Base-by-base conservation (phyloP, 768 basidiomycete genomes). In the Mycena rebaudengoi region DNA sequence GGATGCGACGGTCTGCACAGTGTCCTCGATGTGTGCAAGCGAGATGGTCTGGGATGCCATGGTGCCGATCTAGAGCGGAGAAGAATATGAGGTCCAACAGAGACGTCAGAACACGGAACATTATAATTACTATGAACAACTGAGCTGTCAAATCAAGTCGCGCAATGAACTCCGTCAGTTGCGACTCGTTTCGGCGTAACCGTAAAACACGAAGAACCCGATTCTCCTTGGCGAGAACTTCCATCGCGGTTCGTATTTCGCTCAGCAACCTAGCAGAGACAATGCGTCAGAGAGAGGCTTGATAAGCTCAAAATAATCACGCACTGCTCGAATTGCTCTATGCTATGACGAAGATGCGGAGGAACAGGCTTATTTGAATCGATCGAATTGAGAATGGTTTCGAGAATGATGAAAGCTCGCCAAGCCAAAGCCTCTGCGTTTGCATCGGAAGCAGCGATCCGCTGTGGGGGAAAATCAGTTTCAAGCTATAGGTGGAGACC, bases 301-400 rank as follows among this genome's bases (percentile, higher is more conserved):
- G 12, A 32, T 5, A 35, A 30, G 16, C 20, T 25, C 33, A 39
- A 37, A 46, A 33, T 25, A 12, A 35, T n/a, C 28, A 21, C 57
- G n/a, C 12, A 53, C 60, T 37, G 41, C 14, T 61, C 41, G 43
- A 61, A 61, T 28, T 53, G 32, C 32, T 18, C 10, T 12, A 61
- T 45, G 23, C 10, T 16, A 5, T 46, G 28, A 7, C 52, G 49
- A 8, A 61, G 32, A 13, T 46, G 33, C 2, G 41, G n/a, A 4
- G 60, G 60, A 39, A 53, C 23, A 20, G 30, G 10, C 20, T 29
- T 6, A 7, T 53, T 26, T 16, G 26, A 1, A 21, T 51, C 48
- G 23, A 61, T 23, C 1, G 43, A 45, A 10, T 45, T 23, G 43
- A 52, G 39, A 7, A 61, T 53, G 7, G 41, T 45, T 7, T 61